Evolutionary conservation across 306 rosid genomes (phyloP).

Genomic region (Neltuma alba): DNA sequence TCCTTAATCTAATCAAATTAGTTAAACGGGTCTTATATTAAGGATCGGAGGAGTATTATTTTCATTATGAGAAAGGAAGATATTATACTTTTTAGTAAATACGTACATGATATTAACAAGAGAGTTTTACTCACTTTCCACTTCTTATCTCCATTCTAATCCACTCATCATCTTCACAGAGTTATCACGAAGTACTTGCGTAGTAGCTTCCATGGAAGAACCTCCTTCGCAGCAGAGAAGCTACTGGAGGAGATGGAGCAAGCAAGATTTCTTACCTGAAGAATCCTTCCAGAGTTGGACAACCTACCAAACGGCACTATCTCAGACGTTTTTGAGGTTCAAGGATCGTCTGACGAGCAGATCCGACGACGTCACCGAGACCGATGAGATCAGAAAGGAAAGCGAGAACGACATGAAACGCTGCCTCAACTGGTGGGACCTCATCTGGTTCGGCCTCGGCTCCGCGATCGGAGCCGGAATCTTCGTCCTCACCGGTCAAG

Average conservation of each 20-base stretch:
- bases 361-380: constrained; percentile 62
- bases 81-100: too few relatives aligned
- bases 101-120: too few relatives aligned
- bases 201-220: constrained; percentile 31
- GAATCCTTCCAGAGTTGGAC: constrained; percentile 76
- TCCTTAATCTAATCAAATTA: too few relatives aligned
- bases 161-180: not conserved
- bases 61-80: too few relatives aligned
- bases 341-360: constrained; percentile 64
- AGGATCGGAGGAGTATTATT: too few relatives aligned
- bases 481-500: constrained; percentile 76
- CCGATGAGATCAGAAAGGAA: constrained; percentile 45
- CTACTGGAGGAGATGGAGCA: constrained; percentile 74
- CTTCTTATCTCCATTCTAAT: not conserved
- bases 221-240: constrained; percentile 38
- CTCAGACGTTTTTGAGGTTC: constrained; percentile 58
- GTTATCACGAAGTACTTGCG: not conserved
- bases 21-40: too few relatives aligned
- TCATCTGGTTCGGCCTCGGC: constrained; percentile 84
- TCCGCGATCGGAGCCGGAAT: constrained; percentile 80
- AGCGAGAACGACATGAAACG: constrained; percentile 67
- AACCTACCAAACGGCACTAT: constrained; percentile 55
- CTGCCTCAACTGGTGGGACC: constrained; percentile 78
- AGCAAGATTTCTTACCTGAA: constrained; percentile 78
- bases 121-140: not conserved